A percentile compares a stretch with the other conserved stretches of the same genome.
Conservation (phyloP, 2,329 filamentous ascomycete genomes). For the Coniella vitis region DNA sequence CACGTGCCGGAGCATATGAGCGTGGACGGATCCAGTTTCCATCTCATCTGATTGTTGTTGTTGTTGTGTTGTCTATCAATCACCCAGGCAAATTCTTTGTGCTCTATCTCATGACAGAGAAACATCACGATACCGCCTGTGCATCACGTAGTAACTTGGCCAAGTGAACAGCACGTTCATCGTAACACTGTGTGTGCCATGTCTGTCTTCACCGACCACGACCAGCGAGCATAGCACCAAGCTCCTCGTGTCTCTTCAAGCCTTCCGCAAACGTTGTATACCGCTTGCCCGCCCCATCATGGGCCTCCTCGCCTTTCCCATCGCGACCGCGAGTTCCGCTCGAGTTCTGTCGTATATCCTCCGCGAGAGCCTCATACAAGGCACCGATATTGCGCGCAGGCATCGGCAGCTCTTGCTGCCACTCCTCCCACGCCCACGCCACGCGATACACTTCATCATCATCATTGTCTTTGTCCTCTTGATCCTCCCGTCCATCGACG, state of each 20-base stretch:
- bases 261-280: slow-evolving; percentile 11
- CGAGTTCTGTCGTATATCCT: neutral
- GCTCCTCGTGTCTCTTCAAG: slow-evolving; percentile 5
- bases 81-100: too few relatives aligned
- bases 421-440: slow-evolving; percentile 38
- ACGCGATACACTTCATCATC: slow-evolving; percentile 37
- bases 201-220: too few relatives aligned
- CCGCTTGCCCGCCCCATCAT: too few relatives aligned
- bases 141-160: too few relatives aligned
- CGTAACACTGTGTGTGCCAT: too few relatives aligned
- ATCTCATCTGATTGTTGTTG: too few relatives aligned
- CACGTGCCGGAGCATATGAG: neutral
- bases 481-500: slow-evolving; percentile 29
- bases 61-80: too few relatives aligned
- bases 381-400: slow-evolving; percentile 42
- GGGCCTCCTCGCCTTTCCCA: too few relatives aligned
- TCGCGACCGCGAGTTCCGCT: too few relatives aligned
- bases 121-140: too few relatives aligned
- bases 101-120: too few relatives aligned
- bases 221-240: neutral
- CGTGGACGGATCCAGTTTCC: neutral
- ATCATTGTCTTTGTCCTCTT: slow-evolving; percentile 29
- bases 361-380: slow-evolving; percentile 48
- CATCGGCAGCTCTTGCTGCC: slow-evolving; percentile 37
- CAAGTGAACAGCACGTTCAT: too few relatives aligned